Base-by-base conservation (phyloP, 129 eudicot species). In the Solidago caesia region DNA sequence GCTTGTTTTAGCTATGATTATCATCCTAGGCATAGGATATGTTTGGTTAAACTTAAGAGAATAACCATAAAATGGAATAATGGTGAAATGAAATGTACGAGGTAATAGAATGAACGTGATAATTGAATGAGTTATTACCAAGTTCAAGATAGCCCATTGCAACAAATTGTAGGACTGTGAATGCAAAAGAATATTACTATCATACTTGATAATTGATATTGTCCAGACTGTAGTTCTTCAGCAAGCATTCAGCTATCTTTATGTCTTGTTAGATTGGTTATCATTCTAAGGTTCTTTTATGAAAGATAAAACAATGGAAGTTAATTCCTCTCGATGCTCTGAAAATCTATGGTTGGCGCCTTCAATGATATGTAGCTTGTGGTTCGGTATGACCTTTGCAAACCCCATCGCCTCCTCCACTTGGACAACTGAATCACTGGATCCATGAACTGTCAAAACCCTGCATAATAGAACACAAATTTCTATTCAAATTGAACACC, bases 331-430 rank as follows among this genome's bases (percentile, higher is more conserved):
- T 60, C 64, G 85, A 83, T 86, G 85, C 12, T 65, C 48, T 7
- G 81, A 61, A 75, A 80, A 83, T 14, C 87, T 67, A 63, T 86
- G 85, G 74, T 86, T 61, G 52, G 85, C 84, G 60, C 85, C 85
- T 70, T 83, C 52, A 33, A 86, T 62, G 11, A 83, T 73, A 49
- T 83, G 87, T 26, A 90, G 66, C 63, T 72, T 81, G 91, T 93
- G 92, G 80, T 94, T 94, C 4, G 91, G 88, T 79, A 94, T 85
- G 60, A 94, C 67, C 75, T 90, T 85, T 42, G 79, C 85, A 64
- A 90, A 86, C 80, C 83, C 96, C 4, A 47, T 25, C 7, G 96
- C 96, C 78, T 94, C 96, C 44, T 88, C 89, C 6, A 84, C 87
- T 2, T 82, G 85, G 55, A 90, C 81, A 52, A 89, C 15, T 82